Percentiles rank a stretch among this genome's conserved stretches.
Evolutionary conservation across 164 flowering plant species (phyloP).

Genomic region (Vitis amurensis): DNA sequence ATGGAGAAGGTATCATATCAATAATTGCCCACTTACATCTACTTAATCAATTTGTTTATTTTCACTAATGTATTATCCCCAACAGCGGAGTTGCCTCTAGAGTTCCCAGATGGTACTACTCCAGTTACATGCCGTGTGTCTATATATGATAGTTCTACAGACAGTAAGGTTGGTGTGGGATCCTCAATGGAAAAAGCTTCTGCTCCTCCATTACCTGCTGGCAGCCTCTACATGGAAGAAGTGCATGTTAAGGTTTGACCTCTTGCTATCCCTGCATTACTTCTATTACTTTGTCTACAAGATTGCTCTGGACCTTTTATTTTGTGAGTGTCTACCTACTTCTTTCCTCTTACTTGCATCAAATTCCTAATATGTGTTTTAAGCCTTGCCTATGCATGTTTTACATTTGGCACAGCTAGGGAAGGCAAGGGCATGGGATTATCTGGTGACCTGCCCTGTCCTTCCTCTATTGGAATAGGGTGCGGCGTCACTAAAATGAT

Average conservation of each 20-base stretch:
- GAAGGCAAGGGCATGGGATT: too few relatives aligned
- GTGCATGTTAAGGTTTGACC: constrained; percentile 78
- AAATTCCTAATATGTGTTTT: not conserved
- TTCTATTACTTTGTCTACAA: not conserved
- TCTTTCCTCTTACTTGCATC: not conserved
- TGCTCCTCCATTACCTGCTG: constrained; percentile 78
- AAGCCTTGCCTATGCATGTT: too few relatives aligned
- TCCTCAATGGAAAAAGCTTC: constrained; percentile 74
- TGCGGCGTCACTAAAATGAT: too few relatives aligned
- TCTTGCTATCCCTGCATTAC: not conserved
- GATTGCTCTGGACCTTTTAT: not conserved
- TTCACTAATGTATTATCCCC: constrained; percentile 10
- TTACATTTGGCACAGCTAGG: too few relatives aligned
- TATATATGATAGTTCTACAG: constrained; percentile 76
- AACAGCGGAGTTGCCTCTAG: constrained; percentile 88
- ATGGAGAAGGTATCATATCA: constrained; percentile 66
- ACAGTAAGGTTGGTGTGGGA: constrained; percentile 89
- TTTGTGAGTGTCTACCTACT: not conserved
- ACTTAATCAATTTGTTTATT: constrained; percentile 4
- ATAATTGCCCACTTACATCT: not conserved
- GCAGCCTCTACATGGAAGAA: constrained; percentile 91
- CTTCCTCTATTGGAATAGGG: too few relatives aligned
- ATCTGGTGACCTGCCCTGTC: too few relatives aligned
- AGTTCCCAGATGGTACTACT: constrained; percentile 98
- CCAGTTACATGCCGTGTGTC: constrained; percentile 98